Evolutionary conservation across 78 protist genomes (phyloP).

Genomic region (Planoprotostelium fungivorum): DNA sequence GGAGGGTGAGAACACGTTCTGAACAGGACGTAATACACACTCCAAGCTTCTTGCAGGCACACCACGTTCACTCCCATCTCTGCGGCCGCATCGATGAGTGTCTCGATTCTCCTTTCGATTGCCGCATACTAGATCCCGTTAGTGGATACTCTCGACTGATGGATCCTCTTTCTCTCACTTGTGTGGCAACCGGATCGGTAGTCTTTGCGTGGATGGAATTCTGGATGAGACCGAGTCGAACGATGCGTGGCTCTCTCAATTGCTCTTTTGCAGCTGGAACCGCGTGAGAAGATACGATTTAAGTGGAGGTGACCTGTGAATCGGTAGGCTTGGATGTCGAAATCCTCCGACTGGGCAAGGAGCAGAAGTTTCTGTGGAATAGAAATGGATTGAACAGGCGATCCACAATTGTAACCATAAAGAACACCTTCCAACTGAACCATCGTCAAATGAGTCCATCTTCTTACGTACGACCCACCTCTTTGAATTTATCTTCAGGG

Average conservation of each 20-base stretch:
- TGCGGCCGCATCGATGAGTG: conserved; percentile 83
- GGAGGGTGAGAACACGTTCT: neutral
- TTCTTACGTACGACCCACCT: conserved; percentile 17
- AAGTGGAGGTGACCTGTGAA: conserved; percentile 6
- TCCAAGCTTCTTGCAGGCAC: conserved; percentile 94
- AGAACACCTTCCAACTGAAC: conserved; percentile 41
- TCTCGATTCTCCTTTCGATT: conserved; percentile 52
- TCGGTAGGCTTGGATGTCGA: conserved; percentile 46
- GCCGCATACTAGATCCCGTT: conserved; percentile 49
- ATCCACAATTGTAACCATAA: conserved; percentile 57
- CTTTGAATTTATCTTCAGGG: conserved; percentile 61
- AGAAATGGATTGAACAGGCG: conserved; percentile 13
- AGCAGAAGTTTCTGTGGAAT: conserved; percentile 23
- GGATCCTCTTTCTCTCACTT: conserved; percentile 7
- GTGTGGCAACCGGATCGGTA: conserved; percentile 74
- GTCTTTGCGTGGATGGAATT: conserved; percentile 75
- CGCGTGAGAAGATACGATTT: conserved; percentile 4
- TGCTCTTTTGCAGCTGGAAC: conserved; percentile 46
- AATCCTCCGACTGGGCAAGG: conserved; percentile 41
- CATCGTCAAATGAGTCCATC: neutral
- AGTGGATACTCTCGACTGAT: no score
- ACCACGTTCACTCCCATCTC: conserved; percentile 79
- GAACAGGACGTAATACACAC: conserved; percentile 13
- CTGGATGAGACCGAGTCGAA: conserved; percentile 84
- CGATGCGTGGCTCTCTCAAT: conserved; percentile 69